phyloP scores from a whole-genome alignment of 2,329 filamentous ascomycete genomes.

The Fusarium poae region DNA sequence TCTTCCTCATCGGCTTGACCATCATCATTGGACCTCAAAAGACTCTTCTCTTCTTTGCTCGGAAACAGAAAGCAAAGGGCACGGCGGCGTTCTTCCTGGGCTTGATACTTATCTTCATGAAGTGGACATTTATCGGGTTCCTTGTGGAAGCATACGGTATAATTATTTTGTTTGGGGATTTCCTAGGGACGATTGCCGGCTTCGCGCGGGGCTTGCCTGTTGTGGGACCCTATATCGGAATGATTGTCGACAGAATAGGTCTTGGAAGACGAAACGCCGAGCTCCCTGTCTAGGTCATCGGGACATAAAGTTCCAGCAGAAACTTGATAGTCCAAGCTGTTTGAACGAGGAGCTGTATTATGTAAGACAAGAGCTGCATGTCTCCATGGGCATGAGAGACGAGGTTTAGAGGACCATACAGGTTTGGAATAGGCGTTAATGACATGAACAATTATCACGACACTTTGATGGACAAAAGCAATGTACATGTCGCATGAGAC shows the following conservation, averaged over 20 bases:
- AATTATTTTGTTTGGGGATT: constrained; percentile 93
- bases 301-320: not conserved
- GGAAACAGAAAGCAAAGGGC: constrained; percentile 91
- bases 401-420: constrained; percentile 43
- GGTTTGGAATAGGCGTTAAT: constrained; percentile 46
- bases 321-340: not conserved
- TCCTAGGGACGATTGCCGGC: constrained; percentile 89
- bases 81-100: constrained; percentile 89
- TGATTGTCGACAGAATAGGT: constrained; percentile 77
- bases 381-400: constrained; percentile 27
- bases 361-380: constrained; percentile 18
- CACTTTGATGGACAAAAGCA: constrained; percentile 22
- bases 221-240: constrained; percentile 86
- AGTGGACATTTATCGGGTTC: constrained; percentile 94
- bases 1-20: constrained; percentile 96
- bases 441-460: constrained; percentile 25
- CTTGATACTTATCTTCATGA: constrained; percentile 85
- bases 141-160: constrained; percentile 93
- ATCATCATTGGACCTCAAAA: constrained; percentile 95
- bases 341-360: constrained; percentile 6
- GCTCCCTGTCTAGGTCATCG: constrained; percentile 73
- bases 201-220: constrained; percentile 89
- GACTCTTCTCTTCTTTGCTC: constrained; percentile 93
- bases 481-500: constrained; percentile 16
- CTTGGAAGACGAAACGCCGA: constrained; percentile 79